Base-by-base conservation (phyloP, 345 rosid genomes). In the Mercurialis annua region DNA sequence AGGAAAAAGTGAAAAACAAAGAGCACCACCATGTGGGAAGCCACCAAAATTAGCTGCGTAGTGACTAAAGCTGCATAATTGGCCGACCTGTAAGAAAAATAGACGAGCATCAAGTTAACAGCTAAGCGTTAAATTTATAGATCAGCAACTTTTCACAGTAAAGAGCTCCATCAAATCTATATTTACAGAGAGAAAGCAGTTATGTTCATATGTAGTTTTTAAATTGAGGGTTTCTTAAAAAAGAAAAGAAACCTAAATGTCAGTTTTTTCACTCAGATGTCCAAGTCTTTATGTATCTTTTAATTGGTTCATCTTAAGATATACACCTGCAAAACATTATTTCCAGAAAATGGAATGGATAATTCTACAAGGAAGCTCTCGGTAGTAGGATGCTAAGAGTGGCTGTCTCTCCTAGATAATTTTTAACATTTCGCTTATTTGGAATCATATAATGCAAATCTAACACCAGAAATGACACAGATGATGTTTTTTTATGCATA, bases 31-130 rank as follows among this genome's bases (percentile, higher is more conserved):
- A 94, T 89, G 79, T 94, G 99, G 1, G 90, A 89, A 65, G 97
- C 95, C 82, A 94, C 80, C 69, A 86, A 73, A 71, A 87, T 85
- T 52, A 94, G 87, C 66, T 92, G 92, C 48, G 90, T 82, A 50
- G 98, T 84, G 65, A 89, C 95, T 85, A 82, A 72, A 69, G 92
- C 80, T 57, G 96, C 87, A 82, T 94, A 91, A 79, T 86, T 94
- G 78, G 87, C 85, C 10, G 98, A 82, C 76, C 95, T 82, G 84
- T 59, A 46, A 72, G 23, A 67, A 66, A 44, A 63, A 70, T 16
- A 48, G 31, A 20, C 18, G 43, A 74, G 46, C 58, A 31, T n/a
- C n/a, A n/a, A n/a, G n/a, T n/a, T 9, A 62, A 73, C 10, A 36
- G 31, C 53, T 59, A 48, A 67, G 56, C 43, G 53, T 31, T 29